These are phyloP conservation scores for Waltiozyma solani DNA, from an alignment of 1,139 yeast genomes.

Conservation along the genomic window DNA sequence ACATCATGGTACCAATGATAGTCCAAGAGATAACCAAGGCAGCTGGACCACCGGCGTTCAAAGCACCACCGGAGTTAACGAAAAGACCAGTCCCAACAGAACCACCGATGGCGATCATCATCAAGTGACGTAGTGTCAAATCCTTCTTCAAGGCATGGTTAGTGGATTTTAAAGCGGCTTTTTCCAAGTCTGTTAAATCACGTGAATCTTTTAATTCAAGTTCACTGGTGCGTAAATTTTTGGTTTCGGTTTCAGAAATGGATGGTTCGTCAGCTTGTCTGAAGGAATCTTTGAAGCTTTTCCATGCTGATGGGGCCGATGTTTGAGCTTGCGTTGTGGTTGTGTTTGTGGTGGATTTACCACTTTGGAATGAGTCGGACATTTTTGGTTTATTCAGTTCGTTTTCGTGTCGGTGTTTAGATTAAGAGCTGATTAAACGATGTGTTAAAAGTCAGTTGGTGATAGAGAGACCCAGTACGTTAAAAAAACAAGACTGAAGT, in stretches of 20 bases:
- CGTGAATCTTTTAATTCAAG: conserved; percentile 30
- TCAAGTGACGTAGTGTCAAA: conserved; percentile 52
- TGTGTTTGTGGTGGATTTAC: too few relatives aligned
- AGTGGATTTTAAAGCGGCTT: conserved; percentile 55
- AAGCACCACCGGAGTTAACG: conserved; percentile 56
- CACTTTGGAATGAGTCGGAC: too few relatives aligned
- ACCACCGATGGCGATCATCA: conserved; percentile 86
- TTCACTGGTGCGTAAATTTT: conserved; percentile 27
- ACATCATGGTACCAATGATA: conserved; percentile 43
- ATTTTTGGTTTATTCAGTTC: too few relatives aligned
- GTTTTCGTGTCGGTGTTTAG: too few relatives aligned
- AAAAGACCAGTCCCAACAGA: conserved; percentile 64
- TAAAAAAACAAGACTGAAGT: too few relatives aligned
- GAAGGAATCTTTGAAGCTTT: conserved; percentile 39
- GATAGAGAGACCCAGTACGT: too few relatives aligned
- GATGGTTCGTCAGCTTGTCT: conserved; percentile 32
- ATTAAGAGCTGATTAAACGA: too few relatives aligned
- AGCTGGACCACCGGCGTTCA: conserved; percentile 62
- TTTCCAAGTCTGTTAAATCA: conserved; percentile 39
- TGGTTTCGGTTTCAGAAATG: conserved; percentile 39
- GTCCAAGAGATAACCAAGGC: conserved; percentile 50
- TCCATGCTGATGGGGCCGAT: too few relatives aligned
- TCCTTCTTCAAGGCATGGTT: conserved; percentile 64
- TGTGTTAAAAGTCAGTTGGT: too few relatives aligned
- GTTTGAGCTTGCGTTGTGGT: too few relatives aligned